Evolutionary conservation across 2,329 filamentous ascomycete species (phyloP).

Genomic region (Neopestalotiopsis clavispora): DNA sequence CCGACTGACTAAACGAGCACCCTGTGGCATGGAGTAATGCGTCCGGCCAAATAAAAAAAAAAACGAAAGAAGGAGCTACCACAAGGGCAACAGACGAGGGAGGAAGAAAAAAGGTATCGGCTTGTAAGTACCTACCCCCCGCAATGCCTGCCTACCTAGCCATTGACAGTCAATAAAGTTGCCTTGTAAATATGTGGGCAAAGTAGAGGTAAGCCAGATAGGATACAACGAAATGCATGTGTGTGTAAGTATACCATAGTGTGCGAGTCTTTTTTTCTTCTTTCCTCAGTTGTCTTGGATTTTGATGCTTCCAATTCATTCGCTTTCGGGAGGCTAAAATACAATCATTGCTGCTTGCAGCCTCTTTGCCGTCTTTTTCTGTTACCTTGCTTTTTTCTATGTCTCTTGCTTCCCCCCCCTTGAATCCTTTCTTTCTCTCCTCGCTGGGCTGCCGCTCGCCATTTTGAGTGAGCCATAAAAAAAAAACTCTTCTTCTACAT

Average conservation of each 20-base stretch:
- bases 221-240: neutral
- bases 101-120: neutral
- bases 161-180: neutral
- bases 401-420: neutral
- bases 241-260: too few species aligned
- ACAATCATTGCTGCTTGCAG: neutral
- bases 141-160: neutral
- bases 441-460: neutral
- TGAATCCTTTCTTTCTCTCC: neutral
- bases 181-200: neutral
- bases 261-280: neutral
- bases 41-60: neutral
- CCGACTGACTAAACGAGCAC: neutral
- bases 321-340: constrained; percentile 2
- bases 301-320: neutral
- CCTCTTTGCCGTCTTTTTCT: neutral
- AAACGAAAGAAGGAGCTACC: neutral
- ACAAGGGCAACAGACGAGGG: neutral
- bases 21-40: neutral
- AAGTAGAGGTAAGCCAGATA: neutral
- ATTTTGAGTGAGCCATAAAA: neutral
- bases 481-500: neutral
- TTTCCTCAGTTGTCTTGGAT: neutral
- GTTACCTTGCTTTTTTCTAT: neutral
- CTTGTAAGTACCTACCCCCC: neutral